phyloP scores from a whole-genome alignment of 805 yeast species.

The Barnettozyma salicaria region DNA sequence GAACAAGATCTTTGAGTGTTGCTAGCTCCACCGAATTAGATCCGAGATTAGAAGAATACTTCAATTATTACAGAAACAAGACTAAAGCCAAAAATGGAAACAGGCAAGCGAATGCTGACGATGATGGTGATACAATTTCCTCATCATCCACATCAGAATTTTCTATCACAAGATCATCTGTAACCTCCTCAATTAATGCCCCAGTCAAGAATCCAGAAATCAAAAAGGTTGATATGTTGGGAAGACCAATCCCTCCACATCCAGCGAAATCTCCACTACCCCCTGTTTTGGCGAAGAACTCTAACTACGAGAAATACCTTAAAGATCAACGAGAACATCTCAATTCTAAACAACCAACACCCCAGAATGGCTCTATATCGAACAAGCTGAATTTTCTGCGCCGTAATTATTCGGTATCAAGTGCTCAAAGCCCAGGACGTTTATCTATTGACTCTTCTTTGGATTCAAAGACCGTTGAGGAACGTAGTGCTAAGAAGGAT shows the following conservation, averaged over 20 bases:
- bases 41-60: conserved; percentile 41
- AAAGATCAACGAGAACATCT: conserved; percentile 3
- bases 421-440: conserved; percentile 2
- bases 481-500: neutral
- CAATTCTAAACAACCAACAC: conserved; percentile 3
- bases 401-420: conserved; percentile 8
- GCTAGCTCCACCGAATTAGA: conserved; percentile 30
- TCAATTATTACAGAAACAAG: conserved; percentile 33
- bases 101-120: too few species aligned
- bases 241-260: conserved; percentile 47
- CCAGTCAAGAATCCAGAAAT: neutral
- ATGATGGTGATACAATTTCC: conserved; percentile 21
- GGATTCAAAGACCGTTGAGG: conserved; percentile 1
- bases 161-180: neutral
- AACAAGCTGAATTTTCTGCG: conserved; percentile 12
- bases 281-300: conserved; percentile 36
- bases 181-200: conserved; percentile 1
- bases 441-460: conserved; percentile 6
- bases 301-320: conserved; percentile 7
- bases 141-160: neutral
- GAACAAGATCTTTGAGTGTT: conserved; percentile 15
- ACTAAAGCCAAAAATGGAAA: too few species aligned
- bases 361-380: conserved; percentile 7
- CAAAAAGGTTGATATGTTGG: conserved; percentile 31
- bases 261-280: conserved; percentile 43